Evolutionary conservation across 2,329 filamentous ascomycete species (phyloP), one percentile per base, ranked within the genome.

Genomic region (Aspergillus neoniger): DNA sequence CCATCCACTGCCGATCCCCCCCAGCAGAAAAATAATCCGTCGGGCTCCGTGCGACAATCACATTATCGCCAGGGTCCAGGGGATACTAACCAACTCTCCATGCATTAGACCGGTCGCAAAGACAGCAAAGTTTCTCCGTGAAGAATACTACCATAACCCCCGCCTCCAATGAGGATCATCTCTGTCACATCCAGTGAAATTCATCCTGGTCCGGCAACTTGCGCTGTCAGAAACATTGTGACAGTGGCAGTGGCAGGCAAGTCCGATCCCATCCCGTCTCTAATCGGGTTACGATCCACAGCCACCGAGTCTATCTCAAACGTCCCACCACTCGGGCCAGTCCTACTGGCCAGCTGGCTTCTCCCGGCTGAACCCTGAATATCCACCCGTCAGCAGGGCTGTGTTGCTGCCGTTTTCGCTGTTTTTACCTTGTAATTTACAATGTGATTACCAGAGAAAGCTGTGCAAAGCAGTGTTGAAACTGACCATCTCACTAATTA

Each of bases 231-330:
- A 17, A 10, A 50, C 6, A 25, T n/a, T 7, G 6, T 49, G 47
- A 30, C 47, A 30, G 5, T 50, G 47, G 17, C 47, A 32, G 47
- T 50, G 25, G 25, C 47, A 32, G n/a, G 10, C 47, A 17, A 49
- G 15, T 15, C 21, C 44, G 21, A 25, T 25, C 44, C 23, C 44
- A 49, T 25, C 15, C 47, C 48, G 61, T 58, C 48, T 53, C 55
- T 50, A 50, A 63, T 56, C 49, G 53, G 60, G 50, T 25, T 55
- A 55, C 32, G 62, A 62, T 62, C 62, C 62, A 63, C 62, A 55
- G 43, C 39, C 47, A 48, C 43, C 21, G 51, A 60, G 62, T 60
- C 60, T 62, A 62, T 56, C 50, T 62, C 62, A 58, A 60, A 64
- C 62, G 52, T 38, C 51, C 61, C 61, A 58, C 61, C 17, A 19